Conservation (phyloP, 305 asterid species). For the Ajuga reptans region DNA sequence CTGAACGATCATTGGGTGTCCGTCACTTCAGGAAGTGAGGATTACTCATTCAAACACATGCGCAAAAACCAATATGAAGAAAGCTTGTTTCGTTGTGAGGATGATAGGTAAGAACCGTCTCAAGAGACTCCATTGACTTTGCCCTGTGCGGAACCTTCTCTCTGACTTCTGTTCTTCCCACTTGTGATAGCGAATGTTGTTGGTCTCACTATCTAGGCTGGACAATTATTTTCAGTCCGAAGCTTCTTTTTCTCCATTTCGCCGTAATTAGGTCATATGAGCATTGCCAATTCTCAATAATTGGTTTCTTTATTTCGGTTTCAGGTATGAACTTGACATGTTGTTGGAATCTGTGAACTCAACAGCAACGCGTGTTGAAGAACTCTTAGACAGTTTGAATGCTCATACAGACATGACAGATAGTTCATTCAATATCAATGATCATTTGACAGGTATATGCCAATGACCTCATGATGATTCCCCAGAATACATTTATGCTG, state of each 20-base stretch:
- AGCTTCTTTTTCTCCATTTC: background rate
- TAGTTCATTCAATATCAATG: slow-evolving; percentile 51
- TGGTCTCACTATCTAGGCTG: background rate
- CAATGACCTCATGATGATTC: slow-evolving; percentile 22
- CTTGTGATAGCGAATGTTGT: slow-evolving; percentile 2
- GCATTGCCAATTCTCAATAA: slow-evolving; percentile 17
- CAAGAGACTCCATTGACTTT: slow-evolving; percentile 16
- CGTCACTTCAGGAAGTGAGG: slow-evolving; percentile 97
- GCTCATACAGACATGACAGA: slow-evolving; percentile 36
- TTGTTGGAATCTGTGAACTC: slow-evolving; percentile 67
- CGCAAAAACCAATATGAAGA: slow-evolving; percentile 95
- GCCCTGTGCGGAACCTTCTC: background rate
- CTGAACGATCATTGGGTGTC: slow-evolving; percentile 95
- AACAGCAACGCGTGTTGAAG: slow-evolving; percentile 68
- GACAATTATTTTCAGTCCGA: background rate
- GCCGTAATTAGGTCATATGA: background rate
- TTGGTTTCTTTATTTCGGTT: slow-evolving; percentile 24
- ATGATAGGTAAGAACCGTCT: slow-evolving; percentile 62
- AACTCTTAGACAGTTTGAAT: slow-evolving; percentile 54
- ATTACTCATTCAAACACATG: slow-evolving; percentile 95
- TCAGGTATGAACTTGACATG: slow-evolving; percentile 96
- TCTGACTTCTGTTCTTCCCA: background rate
- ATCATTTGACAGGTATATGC: slow-evolving; percentile 64
- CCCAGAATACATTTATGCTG: slow-evolving; percentile 22
- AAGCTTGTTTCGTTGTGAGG: slow-evolving; percentile 93